A percentile compares a stretch with the other conserved stretches of the same genome.
Conservation (phyloP, 768 basidiomycete genomes). For the Phylloporus sp. region DNA sequence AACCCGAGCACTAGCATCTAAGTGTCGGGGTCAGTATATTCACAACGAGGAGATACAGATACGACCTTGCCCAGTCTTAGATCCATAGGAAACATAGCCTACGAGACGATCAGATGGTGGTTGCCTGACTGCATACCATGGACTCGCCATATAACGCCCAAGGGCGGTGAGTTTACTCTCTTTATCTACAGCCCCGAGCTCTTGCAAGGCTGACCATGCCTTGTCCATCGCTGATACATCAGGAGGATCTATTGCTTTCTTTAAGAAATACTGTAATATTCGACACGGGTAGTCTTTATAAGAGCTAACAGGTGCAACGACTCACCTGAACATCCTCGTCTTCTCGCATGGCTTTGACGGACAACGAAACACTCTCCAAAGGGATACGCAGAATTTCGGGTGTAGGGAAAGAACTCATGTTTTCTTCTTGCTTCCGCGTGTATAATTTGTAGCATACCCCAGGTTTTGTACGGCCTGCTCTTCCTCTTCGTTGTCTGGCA, state of each 20-base stretch:
- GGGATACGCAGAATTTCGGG: constrained; percentile 90
- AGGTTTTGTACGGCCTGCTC: constrained; percentile 83
- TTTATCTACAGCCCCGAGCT: constrained; percentile 72
- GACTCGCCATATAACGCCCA: constrained; percentile 69
- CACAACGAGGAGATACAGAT: background rate
- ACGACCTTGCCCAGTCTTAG: constrained; percentile 78
- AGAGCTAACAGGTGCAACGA: constrained; percentile 10
- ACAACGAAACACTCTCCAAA: constrained; percentile 74
- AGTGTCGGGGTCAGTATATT: constrained; percentile 1
- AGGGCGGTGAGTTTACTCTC: constrained; percentile 71
- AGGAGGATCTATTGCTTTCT: constrained; percentile 82
- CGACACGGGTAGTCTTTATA: background rate
- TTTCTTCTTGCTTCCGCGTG: constrained; percentile 65
- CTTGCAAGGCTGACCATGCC: constrained; percentile 68
- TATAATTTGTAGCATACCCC: constrained; percentile 89
- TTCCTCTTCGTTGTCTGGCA: constrained; percentile 78
- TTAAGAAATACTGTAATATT: constrained; percentile 51
- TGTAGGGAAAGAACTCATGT: constrained; percentile 67
- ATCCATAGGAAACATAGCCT: constrained; percentile 87
- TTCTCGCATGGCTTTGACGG: constrained; percentile 76
- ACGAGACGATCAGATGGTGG: constrained; percentile 1
- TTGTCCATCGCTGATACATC: constrained; percentile 68
- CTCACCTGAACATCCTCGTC: constrained; percentile 72
- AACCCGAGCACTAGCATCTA: constrained; percentile 86
- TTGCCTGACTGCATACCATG: background rate